These are phyloP conservation scores for Aphanoascus verrucosus DNA, from an alignment of 2,329 filamentous ascomycete species.

Conservation along the genomic window DNA sequence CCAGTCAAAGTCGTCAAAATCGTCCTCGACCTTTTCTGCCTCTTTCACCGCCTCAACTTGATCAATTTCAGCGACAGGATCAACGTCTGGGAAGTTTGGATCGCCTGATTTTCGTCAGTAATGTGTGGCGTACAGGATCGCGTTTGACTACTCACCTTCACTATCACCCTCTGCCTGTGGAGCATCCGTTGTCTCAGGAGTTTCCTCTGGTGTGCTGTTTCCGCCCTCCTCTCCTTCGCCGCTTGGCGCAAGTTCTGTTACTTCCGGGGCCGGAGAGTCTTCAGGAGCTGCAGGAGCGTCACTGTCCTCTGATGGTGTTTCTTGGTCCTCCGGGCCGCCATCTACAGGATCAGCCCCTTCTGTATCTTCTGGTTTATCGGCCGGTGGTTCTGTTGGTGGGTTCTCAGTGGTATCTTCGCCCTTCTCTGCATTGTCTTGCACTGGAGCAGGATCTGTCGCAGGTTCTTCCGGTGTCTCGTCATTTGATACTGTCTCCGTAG, in stretches of 20 bases:
- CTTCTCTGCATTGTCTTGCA: background rate
- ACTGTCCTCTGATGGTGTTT: background rate
- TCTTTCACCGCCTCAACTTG: conserved; percentile 17
- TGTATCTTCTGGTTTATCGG: background rate
- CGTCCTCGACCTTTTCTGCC: conserved; percentile 10
- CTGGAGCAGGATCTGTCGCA: background rate
- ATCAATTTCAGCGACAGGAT: conserved; percentile 12
- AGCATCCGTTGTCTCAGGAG: background rate
- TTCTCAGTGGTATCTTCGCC: background rate
- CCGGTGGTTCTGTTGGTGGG: background rate
- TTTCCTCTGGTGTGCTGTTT: background rate
- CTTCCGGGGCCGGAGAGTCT: background rate
- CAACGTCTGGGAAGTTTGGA: conserved; percentile 10
- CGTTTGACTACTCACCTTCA: conserved; percentile 7
- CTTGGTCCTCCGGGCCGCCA: background rate
- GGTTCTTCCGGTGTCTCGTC: background rate
- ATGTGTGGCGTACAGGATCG: background rate
- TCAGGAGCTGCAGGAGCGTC: background rate
- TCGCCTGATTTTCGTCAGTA: conserved; percentile 9
- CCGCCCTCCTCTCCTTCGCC: background rate
- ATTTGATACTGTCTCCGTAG: background rate
- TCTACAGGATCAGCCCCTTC: background rate
- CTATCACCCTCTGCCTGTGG: conserved; percentile 3
- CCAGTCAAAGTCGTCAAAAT: conserved; percentile 3
- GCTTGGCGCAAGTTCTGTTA: background rate